Evolutionary conservation across 2,329 filamentous ascomycete species (phyloP), one percentile per base, ranked within the genome.

Genomic region (Apiospora arundinis): DNA sequence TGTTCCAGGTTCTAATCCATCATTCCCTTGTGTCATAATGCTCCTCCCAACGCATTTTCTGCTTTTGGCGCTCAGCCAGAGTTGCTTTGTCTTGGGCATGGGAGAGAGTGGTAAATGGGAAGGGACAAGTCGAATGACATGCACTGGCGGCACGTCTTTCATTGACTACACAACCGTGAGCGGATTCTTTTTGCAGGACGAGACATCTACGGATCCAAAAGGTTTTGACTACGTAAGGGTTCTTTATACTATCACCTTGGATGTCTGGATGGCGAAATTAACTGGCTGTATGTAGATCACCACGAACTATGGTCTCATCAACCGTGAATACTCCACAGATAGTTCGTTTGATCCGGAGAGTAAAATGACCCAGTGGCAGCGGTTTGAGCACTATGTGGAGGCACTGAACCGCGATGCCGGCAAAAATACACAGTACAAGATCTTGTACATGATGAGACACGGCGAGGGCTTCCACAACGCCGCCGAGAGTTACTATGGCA

Each of bases 401-500:
- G 81, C 83, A 32, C 78, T 93, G 48, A 91, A 91, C 81, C 76
- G 78, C 4, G 78, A 85, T 5, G 74, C 74, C 16, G 81, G 80
- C n/a, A 78, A 80, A 12, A 85, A 83, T 67, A 85, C 86, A 18
- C 82, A 85, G 42, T 93, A 92, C 83, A 91, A 92, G 76, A 84
- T 94, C 12, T 78, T 94, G 42, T 91, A 91, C 80, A 84, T 93
- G 79, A 91, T 89, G 3, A 89, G 92, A 49, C 92, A 94, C 77
- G 92, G 92, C 28, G 87, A 94, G 80, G 92, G 92, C 16, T 89
- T 83, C 75, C 88, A 90, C 74, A 91, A 90, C 74, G 85, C 85
- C 8, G 91, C 91, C 18, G 90, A 93, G 80, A 83, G 84, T 40
- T 91, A 85, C 78, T 93, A 92, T 75, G 91, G 91, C 66, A 93